phyloP scores from a whole-genome alignment of 202 grass and related monocot genomes.

The Schoenoplectus triqueter region DNA sequence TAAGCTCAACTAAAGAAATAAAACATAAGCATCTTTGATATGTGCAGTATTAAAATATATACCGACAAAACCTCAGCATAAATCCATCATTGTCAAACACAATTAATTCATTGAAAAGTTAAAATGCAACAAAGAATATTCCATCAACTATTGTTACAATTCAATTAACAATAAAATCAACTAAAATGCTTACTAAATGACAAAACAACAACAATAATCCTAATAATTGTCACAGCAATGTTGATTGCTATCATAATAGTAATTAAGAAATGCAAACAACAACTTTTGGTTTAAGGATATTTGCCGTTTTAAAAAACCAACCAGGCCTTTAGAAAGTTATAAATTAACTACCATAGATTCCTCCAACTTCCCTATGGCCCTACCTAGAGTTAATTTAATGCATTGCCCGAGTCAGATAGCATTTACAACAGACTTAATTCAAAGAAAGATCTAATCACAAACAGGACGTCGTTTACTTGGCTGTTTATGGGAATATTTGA shows the following conservation, averaged over 20 bases:
- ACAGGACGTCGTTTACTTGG: background rate
- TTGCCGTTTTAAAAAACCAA: constrained; percentile 1
- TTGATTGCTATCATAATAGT: constrained; percentile 19
- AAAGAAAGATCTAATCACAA: background rate
- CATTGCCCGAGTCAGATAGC: background rate
- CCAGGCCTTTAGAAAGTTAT: background rate
- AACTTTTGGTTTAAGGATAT: background rate
- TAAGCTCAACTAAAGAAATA: background rate
- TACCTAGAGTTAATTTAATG: constrained; percentile 22
- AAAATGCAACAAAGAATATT: background rate
- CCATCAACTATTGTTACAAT: background rate
- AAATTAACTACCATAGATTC: background rate
- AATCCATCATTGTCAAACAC: constrained; percentile 1
- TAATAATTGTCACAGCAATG: background rate
- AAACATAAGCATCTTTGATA: background rate
- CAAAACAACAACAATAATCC: constrained; percentile 25
- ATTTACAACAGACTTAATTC: background rate
- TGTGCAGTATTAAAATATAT: constrained; percentile 19
- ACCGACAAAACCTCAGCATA: background rate
- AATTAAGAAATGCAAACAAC: constrained; percentile 17
- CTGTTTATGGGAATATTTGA: constrained; percentile 19
- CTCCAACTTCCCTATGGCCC: background rate
- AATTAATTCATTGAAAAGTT: background rate
- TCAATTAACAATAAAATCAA: constrained; percentile 12
- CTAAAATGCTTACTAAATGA: background rate